A percentile compares a stretch with the other conserved stretches of the same genome.
These are phyloP conservation scores for Penicillium polonicum DNA, from an alignment of 2,329 filamentous ascomycete genomes.

Conservation along the genomic window DNA sequence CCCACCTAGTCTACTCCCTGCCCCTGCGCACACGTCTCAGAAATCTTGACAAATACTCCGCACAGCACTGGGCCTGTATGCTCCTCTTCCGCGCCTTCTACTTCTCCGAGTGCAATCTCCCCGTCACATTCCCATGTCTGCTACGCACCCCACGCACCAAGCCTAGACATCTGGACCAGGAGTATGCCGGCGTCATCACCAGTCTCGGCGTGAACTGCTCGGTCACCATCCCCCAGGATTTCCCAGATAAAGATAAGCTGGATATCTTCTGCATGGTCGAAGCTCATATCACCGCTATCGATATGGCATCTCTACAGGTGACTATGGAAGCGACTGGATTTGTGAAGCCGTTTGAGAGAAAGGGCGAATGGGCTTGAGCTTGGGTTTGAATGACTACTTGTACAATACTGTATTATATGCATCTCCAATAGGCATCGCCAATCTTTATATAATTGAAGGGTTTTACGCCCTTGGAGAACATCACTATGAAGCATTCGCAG, in stretches of 20 bases:
- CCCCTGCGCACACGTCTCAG: constrained; percentile 43
- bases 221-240: constrained; percentile 25
- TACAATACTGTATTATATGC: constrained; percentile 20
- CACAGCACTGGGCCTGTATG: constrained; percentile 52
- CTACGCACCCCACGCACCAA: constrained; percentile 30
- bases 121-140: constrained; percentile 46
- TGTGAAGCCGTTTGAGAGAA: constrained; percentile 34
- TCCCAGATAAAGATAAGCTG: constrained; percentile 23
- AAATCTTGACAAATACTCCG: constrained; percentile 40
- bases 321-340: constrained; percentile 35
- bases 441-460: background rate
- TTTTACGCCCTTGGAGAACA: background rate
- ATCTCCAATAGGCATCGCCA: constrained; percentile 1
- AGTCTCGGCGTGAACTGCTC: constrained; percentile 34
- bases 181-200: constrained; percentile 32
- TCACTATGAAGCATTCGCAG: background rate
- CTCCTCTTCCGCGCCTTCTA: constrained; percentile 59
- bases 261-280: constrained; percentile 37
- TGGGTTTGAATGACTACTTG: background rate
- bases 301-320: constrained; percentile 34
- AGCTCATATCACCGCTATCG: constrained; percentile 34
- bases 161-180: constrained; percentile 24
- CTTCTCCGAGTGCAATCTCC: constrained; percentile 53
- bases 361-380: constrained; percentile 33
- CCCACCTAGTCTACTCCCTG: constrained; percentile 47